A percentile compares a stretch with the other conserved stretches of the same genome.
Conservation (phyloP, 2,329 filamentous ascomycete species). For the Sarocladium oryzae region DNA sequence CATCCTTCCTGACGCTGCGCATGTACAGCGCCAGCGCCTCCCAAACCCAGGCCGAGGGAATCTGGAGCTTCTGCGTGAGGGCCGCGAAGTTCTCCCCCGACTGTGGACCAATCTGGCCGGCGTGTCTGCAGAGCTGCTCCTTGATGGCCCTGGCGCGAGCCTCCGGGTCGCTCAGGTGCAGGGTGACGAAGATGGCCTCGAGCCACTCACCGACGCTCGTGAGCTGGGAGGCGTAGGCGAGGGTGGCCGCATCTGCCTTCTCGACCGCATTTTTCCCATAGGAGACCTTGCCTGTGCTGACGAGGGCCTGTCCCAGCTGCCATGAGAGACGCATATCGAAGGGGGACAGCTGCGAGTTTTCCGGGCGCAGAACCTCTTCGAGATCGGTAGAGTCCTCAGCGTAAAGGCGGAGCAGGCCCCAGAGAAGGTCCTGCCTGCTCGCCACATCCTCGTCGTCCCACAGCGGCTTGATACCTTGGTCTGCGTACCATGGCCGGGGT, state of each 20-base stretch:
- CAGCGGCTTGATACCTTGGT: constrained; percentile 48
- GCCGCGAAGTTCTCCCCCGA: constrained; percentile 49
- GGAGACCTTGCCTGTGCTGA: constrained; percentile 40
- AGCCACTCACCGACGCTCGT: constrained; percentile 60
- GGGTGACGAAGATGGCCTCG: constrained; percentile 67
- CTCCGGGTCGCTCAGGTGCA: constrained; percentile 61
- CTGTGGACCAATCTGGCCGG: constrained; percentile 56
- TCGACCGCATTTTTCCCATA: constrained; percentile 48
- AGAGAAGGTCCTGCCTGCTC: constrained; percentile 69
- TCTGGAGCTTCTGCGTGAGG: constrained; percentile 57
- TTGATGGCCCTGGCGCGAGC: constrained; percentile 63
- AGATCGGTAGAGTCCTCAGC: constrained; percentile 52
- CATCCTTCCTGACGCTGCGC: constrained; percentile 63
- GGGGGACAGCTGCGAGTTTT: constrained; percentile 68
- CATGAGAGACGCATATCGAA: constrained; percentile 73
- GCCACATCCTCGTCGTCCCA: constrained; percentile 56
- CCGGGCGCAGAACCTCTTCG: constrained; percentile 67
- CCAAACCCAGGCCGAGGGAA: constrained; percentile 78
- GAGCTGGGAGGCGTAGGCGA: constrained; percentile 59
- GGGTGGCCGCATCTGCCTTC: constrained; percentile 60
- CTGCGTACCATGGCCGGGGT: constrained; percentile 66
- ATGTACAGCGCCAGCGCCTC: constrained; percentile 79
- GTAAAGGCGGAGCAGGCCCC: constrained; percentile 80
- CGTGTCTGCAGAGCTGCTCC: constrained; percentile 68
- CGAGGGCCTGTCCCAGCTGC: constrained; percentile 70